A percentile compares a stretch with the other conserved stretches of the same genome.
These are phyloP conservation scores for Phytophthora megakarya DNA, from an alignment of 352 stramenopile species.

Conservation along the genomic window DNA sequence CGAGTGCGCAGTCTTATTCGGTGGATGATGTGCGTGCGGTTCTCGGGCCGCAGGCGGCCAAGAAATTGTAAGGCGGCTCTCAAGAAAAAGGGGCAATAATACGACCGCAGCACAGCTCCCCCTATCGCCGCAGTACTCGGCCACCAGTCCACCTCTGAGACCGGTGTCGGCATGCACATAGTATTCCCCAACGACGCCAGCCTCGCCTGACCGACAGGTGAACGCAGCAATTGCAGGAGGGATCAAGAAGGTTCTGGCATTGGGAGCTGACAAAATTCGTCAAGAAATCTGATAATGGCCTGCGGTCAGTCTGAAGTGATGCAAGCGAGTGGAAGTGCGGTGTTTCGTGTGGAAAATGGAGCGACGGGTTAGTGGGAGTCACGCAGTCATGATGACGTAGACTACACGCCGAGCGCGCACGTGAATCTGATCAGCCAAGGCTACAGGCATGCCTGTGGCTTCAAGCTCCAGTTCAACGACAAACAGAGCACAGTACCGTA, in stretches of 20 bases:
- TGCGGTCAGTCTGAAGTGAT: background rate
- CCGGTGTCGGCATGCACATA: background rate
- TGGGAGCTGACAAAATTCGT: too few relatives aligned
- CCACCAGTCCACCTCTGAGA: background rate
- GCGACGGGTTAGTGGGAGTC: slow-evolving; percentile 8
- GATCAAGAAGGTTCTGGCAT: too few relatives aligned
- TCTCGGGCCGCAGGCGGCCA: background rate
- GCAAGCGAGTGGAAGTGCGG: background rate
- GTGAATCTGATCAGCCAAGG: slow-evolving; percentile 12
- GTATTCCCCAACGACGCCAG: background rate
- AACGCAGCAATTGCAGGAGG: too few relatives aligned
- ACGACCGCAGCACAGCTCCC: background rate
- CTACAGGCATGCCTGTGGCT: slow-evolving; percentile 16
- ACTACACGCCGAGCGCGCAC: slow-evolving; percentile 14
- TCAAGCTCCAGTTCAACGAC: too few relatives aligned
- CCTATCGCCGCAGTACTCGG: background rate
- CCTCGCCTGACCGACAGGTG: background rate
- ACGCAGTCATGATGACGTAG: slow-evolving; percentile 17
- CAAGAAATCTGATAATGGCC: slow-evolving; percentile 18
- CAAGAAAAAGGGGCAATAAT: background rate
- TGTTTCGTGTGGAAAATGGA: slow-evolving; percentile 3
- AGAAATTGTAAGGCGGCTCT: background rate
- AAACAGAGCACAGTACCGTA: too few relatives aligned
- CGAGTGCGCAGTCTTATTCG: background rate
- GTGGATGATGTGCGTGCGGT: background rate